Evolutionary conservation across 2,329 filamentous ascomycete genomes (phyloP).

Genomic region (Aspergillus pseudoviridinutans): DNA sequence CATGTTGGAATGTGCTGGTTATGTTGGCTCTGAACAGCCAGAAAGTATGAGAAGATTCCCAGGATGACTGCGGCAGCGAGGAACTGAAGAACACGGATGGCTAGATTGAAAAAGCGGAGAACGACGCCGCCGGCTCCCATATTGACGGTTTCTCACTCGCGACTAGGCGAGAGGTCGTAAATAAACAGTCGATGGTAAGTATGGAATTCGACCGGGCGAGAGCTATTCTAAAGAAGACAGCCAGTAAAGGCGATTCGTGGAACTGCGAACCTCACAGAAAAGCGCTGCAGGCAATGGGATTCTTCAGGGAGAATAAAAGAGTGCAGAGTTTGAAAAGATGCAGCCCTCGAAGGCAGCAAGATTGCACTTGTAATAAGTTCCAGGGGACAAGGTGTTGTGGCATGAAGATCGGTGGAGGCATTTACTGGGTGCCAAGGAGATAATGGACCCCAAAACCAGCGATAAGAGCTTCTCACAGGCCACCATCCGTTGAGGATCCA

Average conservation of each 20-base stretch:
- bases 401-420: slow-evolving; percentile 19
- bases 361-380: slow-evolving; percentile 14
- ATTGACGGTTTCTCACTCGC: slow-evolving; percentile 18
- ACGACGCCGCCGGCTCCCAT: slow-evolving; percentile 60
- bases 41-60: slow-evolving; percentile 79
- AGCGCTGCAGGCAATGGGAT: background rate
- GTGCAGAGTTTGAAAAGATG: slow-evolving; percentile 3
- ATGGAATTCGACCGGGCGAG: background rate
- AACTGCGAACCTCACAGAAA: background rate
- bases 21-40: slow-evolving; percentile 67
- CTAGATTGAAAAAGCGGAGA: slow-evolving; percentile 66
- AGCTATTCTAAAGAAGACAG: background rate
- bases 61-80: slow-evolving; percentile 69
- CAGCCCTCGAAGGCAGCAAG: slow-evolving; percentile 17
- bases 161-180: background rate
- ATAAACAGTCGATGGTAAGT: background rate
- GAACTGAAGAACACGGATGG: slow-evolving; percentile 71
- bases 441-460: slow-evolving; percentile 4
- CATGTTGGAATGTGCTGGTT: slow-evolving; percentile 59
- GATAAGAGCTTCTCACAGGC: slow-evolving; percentile 6
- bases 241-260: background rate
- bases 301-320: slow-evolving; percentile 1
- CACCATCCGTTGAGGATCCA: background rate
- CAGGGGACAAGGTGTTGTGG: slow-evolving; percentile 10
- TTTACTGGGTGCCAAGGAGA: slow-evolving; percentile 3